phyloP scores from a whole-genome alignment of 2,329 filamentous ascomycete genomes.

The Cadophora malorum region DNA sequence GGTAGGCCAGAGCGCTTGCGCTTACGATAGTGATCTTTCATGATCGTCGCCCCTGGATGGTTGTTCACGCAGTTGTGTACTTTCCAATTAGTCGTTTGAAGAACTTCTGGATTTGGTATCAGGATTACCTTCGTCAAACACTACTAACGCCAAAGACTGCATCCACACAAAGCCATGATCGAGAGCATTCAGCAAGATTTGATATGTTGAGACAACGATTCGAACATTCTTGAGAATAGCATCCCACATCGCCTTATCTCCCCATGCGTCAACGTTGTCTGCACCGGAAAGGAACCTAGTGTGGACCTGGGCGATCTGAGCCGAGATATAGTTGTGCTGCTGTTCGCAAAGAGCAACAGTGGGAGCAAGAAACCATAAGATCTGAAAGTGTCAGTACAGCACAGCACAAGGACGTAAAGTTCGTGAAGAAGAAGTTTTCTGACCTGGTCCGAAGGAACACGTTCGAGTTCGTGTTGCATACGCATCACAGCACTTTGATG shows the following conservation, averaged over 20 bases:
- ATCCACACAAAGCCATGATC: constrained; percentile 67
- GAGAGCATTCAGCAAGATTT: constrained; percentile 64
- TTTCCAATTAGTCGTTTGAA: constrained; percentile 28
- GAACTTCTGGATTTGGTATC: background rate
- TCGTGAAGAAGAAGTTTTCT: background rate
- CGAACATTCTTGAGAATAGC: constrained; percentile 60
- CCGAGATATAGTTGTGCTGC: constrained; percentile 64
- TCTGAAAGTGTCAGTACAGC: constrained; percentile 43
- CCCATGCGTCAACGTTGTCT: constrained; percentile 62
- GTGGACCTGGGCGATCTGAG: constrained; percentile 62
- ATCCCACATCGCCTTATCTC: constrained; percentile 64
- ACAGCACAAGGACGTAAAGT: background rate
- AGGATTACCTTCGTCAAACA: constrained; percentile 69
- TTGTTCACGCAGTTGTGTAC: constrained; percentile 45
- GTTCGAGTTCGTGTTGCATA: constrained; percentile 39
- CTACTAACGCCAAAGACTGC: constrained; percentile 58
- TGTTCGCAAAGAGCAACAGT: constrained; percentile 72
- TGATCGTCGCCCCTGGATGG: constrained; percentile 43
- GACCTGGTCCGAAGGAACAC: constrained; percentile 33
- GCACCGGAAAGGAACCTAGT: constrained; percentile 60
- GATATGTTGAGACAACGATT: constrained; percentile 68
- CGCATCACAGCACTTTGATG: constrained; percentile 37
- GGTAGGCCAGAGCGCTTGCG: constrained; percentile 26
- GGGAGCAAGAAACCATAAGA: constrained; percentile 77
- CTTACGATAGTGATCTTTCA: constrained; percentile 43